phyloP scores from a whole-genome alignment of 805 yeast species.

The Pichia cephalocereana region DNA sequence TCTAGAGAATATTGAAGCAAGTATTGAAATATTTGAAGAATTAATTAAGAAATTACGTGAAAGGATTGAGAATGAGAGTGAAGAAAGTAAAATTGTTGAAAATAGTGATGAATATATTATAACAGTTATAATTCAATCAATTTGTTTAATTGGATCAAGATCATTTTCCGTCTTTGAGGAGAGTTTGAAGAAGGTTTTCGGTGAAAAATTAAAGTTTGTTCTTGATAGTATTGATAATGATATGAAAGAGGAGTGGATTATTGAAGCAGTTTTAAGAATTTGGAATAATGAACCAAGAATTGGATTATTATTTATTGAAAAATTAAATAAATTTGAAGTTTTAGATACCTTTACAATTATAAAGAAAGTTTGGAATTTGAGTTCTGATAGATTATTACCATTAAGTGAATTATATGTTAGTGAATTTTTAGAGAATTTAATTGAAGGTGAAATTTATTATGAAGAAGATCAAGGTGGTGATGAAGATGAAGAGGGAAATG shows the following conservation, averaged over 20 bases:
- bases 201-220: constrained; percentile 19
- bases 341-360: constrained; percentile 34
- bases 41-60: constrained; percentile 17
- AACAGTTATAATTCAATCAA: constrained; percentile 56
- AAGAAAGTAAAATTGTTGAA: constrained; percentile 10
- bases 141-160: constrained; percentile 79
- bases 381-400: constrained; percentile 24
- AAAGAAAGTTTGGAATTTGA: constrained; percentile 26
- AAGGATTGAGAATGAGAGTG: constrained; percentile 9
- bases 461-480: constrained; percentile 10
- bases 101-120: constrained; percentile 36
- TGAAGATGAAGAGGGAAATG: not conserved
- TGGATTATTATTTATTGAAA: constrained; percentile 51
- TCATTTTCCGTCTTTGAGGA: constrained; percentile 71
- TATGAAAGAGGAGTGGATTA: constrained; percentile 30
- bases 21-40: constrained; percentile 22
- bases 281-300: constrained; percentile 62
- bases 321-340: constrained; percentile 38
- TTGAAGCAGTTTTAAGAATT: constrained; percentile 48
- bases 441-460: constrained; percentile 8
- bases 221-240: constrained; percentile 18
- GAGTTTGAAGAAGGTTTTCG: constrained; percentile 29
- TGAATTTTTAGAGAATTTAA: constrained; percentile 27
- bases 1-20: constrained; percentile 22
- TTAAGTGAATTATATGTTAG: constrained; percentile 34